Conservation (phyloP, 352 stramenopile species). For the Globisporangium canariense region DNA sequence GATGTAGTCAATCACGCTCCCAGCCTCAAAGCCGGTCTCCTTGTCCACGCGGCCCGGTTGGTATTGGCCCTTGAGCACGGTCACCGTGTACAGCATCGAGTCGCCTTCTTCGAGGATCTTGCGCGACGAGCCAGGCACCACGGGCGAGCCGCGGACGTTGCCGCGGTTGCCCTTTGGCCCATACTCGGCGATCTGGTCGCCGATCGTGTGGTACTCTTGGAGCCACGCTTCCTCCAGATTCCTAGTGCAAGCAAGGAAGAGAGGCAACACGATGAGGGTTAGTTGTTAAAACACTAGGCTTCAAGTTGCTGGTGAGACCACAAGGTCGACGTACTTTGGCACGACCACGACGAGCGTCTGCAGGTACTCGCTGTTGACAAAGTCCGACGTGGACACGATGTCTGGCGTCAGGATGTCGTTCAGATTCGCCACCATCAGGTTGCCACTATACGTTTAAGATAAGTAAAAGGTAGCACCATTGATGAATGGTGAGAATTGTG, state of each 20-base stretch:
- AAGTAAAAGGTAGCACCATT: background rate
- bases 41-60: conserved; percentile 81
- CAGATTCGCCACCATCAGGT: conserved; percentile 94
- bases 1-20: conserved; percentile 93
- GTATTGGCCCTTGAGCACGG: conserved; percentile 95
- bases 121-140: conserved; percentile 91
- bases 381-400: conserved; percentile 83
- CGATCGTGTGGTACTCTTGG: conserved; percentile 85
- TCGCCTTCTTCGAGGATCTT: conserved; percentile 93
- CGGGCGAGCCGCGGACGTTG: conserved; percentile 92
- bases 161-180: conserved; percentile 89
- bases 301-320: background rate
- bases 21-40: conserved; percentile 88
- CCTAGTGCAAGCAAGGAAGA: conserved; percentile 22
- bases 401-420: conserved; percentile 93
- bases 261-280: background rate
- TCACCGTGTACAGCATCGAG: conserved; percentile 92
- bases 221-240: conserved; percentile 89
- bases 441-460: conserved; percentile 49
- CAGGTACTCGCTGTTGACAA: conserved; percentile 97
- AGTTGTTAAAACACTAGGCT: background rate
- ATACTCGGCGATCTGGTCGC: conserved; percentile 86
- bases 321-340: conserved; percentile 55
- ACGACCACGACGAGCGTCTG: conserved; percentile 96
- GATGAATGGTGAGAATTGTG: background rate